phyloP scores from a whole-genome alignment of 495 filamentous ascomycete genomes.

The Penicillium goetzii region DNA sequence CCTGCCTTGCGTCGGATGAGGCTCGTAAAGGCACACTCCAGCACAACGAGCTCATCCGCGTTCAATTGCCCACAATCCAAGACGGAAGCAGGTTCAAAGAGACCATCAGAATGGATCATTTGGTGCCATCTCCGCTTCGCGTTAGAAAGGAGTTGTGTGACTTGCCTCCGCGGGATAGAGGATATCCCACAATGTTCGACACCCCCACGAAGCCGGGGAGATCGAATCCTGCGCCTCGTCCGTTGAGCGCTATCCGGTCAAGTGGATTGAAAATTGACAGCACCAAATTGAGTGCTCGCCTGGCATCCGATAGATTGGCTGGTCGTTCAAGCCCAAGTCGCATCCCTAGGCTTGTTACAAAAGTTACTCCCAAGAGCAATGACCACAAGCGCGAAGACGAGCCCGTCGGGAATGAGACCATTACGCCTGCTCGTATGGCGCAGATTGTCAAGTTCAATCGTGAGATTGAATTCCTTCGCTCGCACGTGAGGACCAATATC shows the following conservation, averaged over 20 bases:
- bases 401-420: background rate
- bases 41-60: conserved; percentile 4
- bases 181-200: background rate
- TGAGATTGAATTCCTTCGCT: conserved; percentile 30
- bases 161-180: background rate
- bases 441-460: conserved; percentile 30
- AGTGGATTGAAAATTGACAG: conserved; percentile 6
- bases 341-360: background rate
- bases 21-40: background rate
- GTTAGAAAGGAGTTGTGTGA: conserved; percentile 27
- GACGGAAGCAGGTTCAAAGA: background rate
- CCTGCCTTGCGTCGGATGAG: background rate
- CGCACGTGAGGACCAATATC: conserved; percentile 34
- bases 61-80: conserved; percentile 1
- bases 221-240: background rate
- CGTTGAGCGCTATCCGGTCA: background rate
- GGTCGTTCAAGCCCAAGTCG: background rate
- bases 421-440: conserved; percentile 14
- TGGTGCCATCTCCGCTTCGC: conserved; percentile 36
- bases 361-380: background rate
- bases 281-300: background rate
- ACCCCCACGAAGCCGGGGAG: conserved; percentile 5
- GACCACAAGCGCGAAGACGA: background rate
- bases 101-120: background rate
- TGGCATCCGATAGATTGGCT: background rate